These are phyloP conservation scores for Mycena rosella DNA, from an alignment of 768 basidiomycete genomes.

Conservation along the genomic window DNA sequence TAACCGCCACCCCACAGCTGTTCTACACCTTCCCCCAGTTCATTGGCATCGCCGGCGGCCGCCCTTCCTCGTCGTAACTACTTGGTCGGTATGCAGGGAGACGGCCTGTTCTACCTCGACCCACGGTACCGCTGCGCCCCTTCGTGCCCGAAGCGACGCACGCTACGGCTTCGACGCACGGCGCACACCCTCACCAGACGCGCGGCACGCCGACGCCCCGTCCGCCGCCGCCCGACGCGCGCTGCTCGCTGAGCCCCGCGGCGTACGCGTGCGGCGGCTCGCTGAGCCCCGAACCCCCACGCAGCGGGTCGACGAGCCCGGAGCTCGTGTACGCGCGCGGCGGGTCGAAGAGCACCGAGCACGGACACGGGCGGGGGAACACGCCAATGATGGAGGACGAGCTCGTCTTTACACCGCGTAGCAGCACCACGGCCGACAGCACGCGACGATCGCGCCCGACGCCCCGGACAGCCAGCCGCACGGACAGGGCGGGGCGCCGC, in stretches of 20 bases:
- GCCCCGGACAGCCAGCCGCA: neutral
- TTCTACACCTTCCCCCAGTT: constrained; percentile 95
- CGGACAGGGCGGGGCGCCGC: constrained; percentile 2
- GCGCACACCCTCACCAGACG: neutral
- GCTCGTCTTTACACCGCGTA: constrained; percentile 11
- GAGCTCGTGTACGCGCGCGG: constrained; percentile 10
- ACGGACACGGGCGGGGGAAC: constrained; percentile 10
- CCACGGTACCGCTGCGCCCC: constrained; percentile 80
- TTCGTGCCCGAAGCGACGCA: neutral
- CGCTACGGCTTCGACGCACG: too few species aligned
- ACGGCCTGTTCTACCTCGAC: constrained; percentile 86
- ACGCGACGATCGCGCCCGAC: neutral
- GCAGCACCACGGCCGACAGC: neutral
- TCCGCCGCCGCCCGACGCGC: constrained; percentile 16
- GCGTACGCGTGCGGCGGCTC: constrained; percentile 22
- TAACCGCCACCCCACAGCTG: constrained; percentile 57
- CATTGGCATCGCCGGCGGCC: constrained; percentile 95
- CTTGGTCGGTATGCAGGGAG: constrained; percentile 85
- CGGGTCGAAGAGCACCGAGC: constrained; percentile 21
- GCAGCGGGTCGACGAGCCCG: constrained; percentile 19
- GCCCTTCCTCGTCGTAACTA: constrained; percentile 67
- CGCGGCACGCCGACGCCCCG: neutral
- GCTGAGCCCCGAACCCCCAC: constrained; percentile 19
- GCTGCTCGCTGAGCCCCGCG: constrained; percentile 13
- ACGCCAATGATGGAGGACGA: constrained; percentile 32